These are phyloP conservation scores for Cavenderia fasciculata DNA, from an alignment of 78 protist species.

Conservation along the genomic window DNA sequence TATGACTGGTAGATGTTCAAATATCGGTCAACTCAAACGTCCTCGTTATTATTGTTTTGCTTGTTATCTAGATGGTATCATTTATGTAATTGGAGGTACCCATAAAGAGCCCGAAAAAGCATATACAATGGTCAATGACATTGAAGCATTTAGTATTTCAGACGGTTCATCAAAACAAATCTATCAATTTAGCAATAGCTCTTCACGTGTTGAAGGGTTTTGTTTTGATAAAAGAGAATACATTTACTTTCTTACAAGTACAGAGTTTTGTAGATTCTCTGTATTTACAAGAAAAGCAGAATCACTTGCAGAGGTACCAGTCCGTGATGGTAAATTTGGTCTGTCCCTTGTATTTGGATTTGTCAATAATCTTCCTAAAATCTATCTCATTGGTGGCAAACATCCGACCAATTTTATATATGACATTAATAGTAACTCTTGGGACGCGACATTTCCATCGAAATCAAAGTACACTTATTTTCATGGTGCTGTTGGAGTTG, in stretches of 20 bases:
- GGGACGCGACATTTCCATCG: background rate
- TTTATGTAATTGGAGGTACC: constrained; percentile 35
- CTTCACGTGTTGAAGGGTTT: constrained; percentile 13
- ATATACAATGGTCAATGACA: background rate
- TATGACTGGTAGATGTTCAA: background rate
- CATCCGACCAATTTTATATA: background rate
- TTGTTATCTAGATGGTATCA: background rate
- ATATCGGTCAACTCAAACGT: background rate
- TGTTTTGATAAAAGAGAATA: constrained; percentile 18
- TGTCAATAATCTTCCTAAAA: background rate
- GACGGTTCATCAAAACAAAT: background rate
- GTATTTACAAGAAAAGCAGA: background rate
- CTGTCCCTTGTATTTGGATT: constrained; percentile 17
- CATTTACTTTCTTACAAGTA: background rate
- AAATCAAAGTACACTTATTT: background rate
- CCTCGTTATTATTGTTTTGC: constrained; percentile 20
- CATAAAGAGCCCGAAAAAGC: background rate
- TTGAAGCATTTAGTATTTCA: constrained; percentile 1
- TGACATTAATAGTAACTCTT: background rate
- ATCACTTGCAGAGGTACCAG: background rate
- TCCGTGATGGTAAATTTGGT: constrained; percentile 1
- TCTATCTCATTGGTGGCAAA: constrained; percentile 7
- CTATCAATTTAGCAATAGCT: background rate
- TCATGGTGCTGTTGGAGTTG: constrained; percentile 13
- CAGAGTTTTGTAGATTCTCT: background rate